Evolutionary conservation across 306 rosid genomes (phyloP).

Genomic region (Cucurbita pepo): DNA sequence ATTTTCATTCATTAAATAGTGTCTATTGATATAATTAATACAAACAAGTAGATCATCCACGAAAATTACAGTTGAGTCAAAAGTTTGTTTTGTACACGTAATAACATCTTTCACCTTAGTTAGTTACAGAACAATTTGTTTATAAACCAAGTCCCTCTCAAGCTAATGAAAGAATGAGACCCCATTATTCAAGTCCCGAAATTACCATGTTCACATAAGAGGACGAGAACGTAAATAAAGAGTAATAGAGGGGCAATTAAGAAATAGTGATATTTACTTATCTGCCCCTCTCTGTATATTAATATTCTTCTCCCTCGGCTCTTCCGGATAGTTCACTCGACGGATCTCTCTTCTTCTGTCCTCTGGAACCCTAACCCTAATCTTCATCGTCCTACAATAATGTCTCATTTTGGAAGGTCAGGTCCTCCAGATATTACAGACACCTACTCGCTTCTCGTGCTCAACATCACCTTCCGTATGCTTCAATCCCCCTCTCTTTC

Average conservation of each 20-base stretch:
- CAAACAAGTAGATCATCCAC: too few relatives aligned
- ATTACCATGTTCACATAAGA: too few relatives aligned
- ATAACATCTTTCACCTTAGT: too few relatives aligned
- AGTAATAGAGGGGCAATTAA: background rate
- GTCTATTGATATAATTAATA: too few relatives aligned
- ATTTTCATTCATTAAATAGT: too few relatives aligned
- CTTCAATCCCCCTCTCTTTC: background rate
- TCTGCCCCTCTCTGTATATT: background rate
- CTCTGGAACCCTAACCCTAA: conserved; percentile 7
- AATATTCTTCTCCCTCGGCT: background rate
- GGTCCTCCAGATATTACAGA: conserved; percentile 88
- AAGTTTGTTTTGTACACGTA: too few relatives aligned
- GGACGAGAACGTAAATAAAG: background rate
- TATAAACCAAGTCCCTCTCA: too few relatives aligned
- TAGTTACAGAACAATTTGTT: too few relatives aligned
- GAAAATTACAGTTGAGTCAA: too few relatives aligned
- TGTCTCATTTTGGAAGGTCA: conserved; percentile 85
- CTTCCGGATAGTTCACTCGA: background rate
- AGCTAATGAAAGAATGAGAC: too few relatives aligned
- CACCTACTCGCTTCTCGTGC: conserved; percentile 88
- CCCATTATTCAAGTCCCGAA: too few relatives aligned
- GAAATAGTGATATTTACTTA: background rate
- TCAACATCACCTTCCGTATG: conserved; percentile 78
- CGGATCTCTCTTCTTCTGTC: background rate
- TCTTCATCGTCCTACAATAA: conserved; percentile 2